Base-by-base conservation (phyloP, 129 eudicot species). In the Centrapalus pauciflorus region DNA sequence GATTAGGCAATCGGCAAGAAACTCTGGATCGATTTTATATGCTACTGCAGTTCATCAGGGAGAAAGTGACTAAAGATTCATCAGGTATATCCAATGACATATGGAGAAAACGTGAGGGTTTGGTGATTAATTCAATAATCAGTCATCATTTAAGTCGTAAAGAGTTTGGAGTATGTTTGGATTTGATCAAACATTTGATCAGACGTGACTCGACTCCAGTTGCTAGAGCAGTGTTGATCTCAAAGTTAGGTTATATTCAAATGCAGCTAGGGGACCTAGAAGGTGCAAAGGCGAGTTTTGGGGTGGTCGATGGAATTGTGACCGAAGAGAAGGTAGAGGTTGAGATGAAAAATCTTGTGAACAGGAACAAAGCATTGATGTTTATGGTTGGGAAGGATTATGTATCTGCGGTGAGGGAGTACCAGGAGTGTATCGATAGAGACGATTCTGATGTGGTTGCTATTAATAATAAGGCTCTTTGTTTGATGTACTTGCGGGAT, bases 401-500 rank as follows among this genome's bases (percentile, higher is more conserved):
- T 67, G 88, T 84, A 1, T 94, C 99, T 2, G 97, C 98, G 3
- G 88, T 94, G 46, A 87, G 97, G 76, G 95, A 94, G 72, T 94
- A 89, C 27, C 97, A 86, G 21, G 90, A 78, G 83, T 89, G 97
- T 24, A 84, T 94, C 10, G 95, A 94, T 82, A 81, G 90, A 66
- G 97, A 93, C 76, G 89, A 72, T 33, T 62, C 81, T 2, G 98
- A 93, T 82, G 83, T 76, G 73, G 95, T 88, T 40, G 98, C 98
- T 0, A 74, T 93, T 19, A 93, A 93, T 67, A 93, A 93, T 58
- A 93, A 93, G 70, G 97, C 97, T 0, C 75, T 94, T 28, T 94
- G 99, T 16, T 86, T 94, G 77, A 89, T 94, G 99, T 94, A 86
- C 45, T 68, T 89, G 90, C 77, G 97, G 81, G 99, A 94, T 54